Evolutionary conservation across 108 stramenopile genomes (phyloP), one percentile per base, ranked within the genome.

Genomic region (Nannochloropsis salina): DNA sequence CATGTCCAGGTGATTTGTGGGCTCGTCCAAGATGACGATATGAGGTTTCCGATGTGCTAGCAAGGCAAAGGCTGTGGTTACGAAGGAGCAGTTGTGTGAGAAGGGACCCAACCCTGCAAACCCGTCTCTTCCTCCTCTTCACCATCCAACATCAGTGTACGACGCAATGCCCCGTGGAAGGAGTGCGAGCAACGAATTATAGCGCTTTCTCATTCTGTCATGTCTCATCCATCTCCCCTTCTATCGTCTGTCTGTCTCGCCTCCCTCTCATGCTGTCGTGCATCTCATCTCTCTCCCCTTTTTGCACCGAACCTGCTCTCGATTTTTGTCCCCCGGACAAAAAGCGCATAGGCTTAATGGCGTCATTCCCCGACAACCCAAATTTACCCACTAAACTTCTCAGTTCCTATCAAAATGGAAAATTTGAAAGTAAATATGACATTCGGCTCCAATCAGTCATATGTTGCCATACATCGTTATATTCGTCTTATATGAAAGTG

Each of bases 241-340:
- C 31, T 31, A 31, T 31, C 31, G 31, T 31, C 31, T 0, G 31
- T 31, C 31, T 31, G n/a, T 74, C 61, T 74, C 61, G 61, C 0
- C 3, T 74, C 61, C n/a, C 3, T 74, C 61, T 74, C 6, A n/a
- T 74, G 20, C 61, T 15, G 20, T 74, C 61, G 20, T 74, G 15
- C 61, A 15, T 6, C n/a, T 8, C 5, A 15, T 74, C 61, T 2
- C 61, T 74, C 61, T 2, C 61, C n/a, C 61, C 47, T 15, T n/a
- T 2, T 74, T n/a, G 1, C 2, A n/a, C 61, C 61, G 15, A n/a
- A 74, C 61, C 61, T 2, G 61, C 61, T 4, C 99, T 90, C 51
- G 92, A 93, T 91, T 97, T 97, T 87, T 97, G 97, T 9, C 98
- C 99, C 51, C 99, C 99, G 43, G 93, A 94, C 42, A 98, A 91